phyloP scores from a whole-genome alignment of 495 filamentous ascomycete species.

The Trichoderma gamsii region DNA sequence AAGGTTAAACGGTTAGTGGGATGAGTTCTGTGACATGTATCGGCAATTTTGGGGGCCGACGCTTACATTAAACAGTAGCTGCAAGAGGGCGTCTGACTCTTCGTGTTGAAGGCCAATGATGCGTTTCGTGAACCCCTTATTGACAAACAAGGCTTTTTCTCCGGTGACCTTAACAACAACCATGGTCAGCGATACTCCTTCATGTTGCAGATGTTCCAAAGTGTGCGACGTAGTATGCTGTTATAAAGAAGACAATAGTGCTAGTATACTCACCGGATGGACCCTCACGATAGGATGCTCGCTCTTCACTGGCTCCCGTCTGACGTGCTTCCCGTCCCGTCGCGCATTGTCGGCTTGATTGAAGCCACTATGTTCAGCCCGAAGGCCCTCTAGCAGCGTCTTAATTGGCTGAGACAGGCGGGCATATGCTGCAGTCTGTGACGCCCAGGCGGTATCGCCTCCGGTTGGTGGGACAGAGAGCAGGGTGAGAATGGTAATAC shows the following conservation, averaged over 20 bases:
- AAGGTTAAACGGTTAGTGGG: neutral
- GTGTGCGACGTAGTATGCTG: neutral
- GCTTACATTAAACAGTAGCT: slow-evolving; percentile 59
- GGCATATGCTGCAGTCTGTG: slow-evolving; percentile 68
- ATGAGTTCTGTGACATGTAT: neutral
- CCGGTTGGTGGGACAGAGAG: slow-evolving; percentile 66
- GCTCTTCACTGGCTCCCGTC: slow-evolving; percentile 59
- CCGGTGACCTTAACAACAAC: slow-evolving; percentile 51
- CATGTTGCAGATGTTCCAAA: neutral
- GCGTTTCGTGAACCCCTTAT: slow-evolving; percentile 72
- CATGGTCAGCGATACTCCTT: slow-evolving; percentile 18
- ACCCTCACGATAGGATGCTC: slow-evolving; percentile 67
- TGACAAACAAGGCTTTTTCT: slow-evolving; percentile 73
- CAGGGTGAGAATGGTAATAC: slow-evolving; percentile 66
- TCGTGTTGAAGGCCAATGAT: slow-evolving; percentile 67
- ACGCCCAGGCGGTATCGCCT: slow-evolving; percentile 71
- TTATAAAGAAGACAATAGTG: too few species aligned
- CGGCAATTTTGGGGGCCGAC: slow-evolving; percentile 20
- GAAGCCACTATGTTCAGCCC: slow-evolving; percentile 64
- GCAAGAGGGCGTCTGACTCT: slow-evolving; percentile 62
- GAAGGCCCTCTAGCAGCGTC: slow-evolving; percentile 62
- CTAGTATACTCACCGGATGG: slow-evolving; percentile 42
- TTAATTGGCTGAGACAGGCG: slow-evolving; percentile 62
- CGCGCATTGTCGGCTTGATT: slow-evolving; percentile 62
- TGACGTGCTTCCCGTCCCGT: slow-evolving; percentile 54